Evolutionary conservation across 495 filamentous ascomycete genomes (phyloP).

Genomic region (Barbatosphaeria neglecta): DNA sequence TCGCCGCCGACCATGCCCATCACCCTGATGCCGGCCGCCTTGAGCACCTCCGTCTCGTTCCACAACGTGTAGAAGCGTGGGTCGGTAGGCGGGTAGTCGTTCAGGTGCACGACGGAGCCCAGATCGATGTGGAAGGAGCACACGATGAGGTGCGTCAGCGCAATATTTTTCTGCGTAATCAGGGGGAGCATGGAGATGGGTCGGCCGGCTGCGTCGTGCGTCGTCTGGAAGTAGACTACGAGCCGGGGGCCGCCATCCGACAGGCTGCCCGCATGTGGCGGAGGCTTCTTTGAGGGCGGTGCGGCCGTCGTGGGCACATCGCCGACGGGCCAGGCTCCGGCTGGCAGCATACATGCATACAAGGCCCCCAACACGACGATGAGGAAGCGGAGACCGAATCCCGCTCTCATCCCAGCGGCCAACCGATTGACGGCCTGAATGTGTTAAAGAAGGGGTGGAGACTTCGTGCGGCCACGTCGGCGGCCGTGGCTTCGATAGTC

Average conservation of each 20-base stretch:
- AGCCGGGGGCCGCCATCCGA: constrained; percentile 17
- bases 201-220: constrained; percentile 35
- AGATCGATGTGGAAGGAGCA: constrained; percentile 65
- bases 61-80: constrained; percentile 49
- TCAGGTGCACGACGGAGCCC: constrained; percentile 51
- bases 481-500: no score
- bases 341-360: no score
- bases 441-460: no score
- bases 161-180: constrained; percentile 39
- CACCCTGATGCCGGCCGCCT: constrained; percentile 54
- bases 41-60: constrained; percentile 48
- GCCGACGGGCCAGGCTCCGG: not conserved
- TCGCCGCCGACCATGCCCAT: constrained; percentile 79
- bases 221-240: constrained; percentile 66
- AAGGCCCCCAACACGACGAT: no score
- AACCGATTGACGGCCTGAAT: no score
- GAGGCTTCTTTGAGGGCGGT: not conserved
- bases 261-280: not conserved
- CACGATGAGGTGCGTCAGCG: constrained; percentile 60
- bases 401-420: no score
- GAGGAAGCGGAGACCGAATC: no score
- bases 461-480: no score
- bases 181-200: constrained; percentile 67
- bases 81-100: constrained; percentile 51
- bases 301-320: not conserved